Conservation (phyloP, 2,329 filamentous ascomycete genomes). For the Teratosphaeria gauchensis region DNA sequence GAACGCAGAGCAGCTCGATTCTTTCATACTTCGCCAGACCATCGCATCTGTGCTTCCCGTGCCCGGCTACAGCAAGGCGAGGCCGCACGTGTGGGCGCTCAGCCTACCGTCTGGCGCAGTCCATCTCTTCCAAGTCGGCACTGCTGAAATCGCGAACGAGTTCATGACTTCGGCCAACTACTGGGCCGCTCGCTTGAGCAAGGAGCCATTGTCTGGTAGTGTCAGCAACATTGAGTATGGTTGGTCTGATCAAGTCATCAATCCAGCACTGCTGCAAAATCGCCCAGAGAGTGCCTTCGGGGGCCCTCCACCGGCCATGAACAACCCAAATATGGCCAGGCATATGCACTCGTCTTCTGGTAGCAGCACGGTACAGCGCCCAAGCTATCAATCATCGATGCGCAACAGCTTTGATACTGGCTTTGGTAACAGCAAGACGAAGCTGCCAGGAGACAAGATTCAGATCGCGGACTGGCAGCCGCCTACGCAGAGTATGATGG, state of each 20-base stretch:
- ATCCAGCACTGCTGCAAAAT: slow-evolving; percentile 32
- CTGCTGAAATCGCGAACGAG: slow-evolving; percentile 85
- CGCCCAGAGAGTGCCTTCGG: slow-evolving; percentile 8
- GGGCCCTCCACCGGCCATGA: slow-evolving; percentile 12
- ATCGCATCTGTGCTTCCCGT: slow-evolving; percentile 82
- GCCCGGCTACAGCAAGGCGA: slow-evolving; percentile 82
- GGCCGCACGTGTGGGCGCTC: slow-evolving; percentile 89
- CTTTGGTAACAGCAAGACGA: slow-evolving; percentile 40
- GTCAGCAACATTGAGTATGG: slow-evolving; percentile 97
- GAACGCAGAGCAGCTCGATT: slow-evolving; percentile 81
- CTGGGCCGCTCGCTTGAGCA: slow-evolving; percentile 90
- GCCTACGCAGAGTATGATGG: slow-evolving; percentile 81
- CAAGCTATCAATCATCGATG: slow-evolving; percentile 42
- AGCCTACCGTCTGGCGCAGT: slow-evolving; percentile 87
- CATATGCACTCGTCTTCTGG: slow-evolving; percentile 13
- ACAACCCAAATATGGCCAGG: slow-evolving; percentile 2
- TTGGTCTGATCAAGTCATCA: slow-evolving; percentile 79
- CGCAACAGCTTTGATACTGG: slow-evolving; percentile 50
- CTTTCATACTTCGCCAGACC: slow-evolving; percentile 80
- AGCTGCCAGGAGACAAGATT: slow-evolving; percentile 75
- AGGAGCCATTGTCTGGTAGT: slow-evolving; percentile 82
- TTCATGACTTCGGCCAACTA: slow-evolving; percentile 95
- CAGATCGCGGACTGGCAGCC: slow-evolving; percentile 81
- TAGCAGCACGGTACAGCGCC: slow-evolving; percentile 13
- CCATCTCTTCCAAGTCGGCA: slow-evolving; percentile 96